Conservation (phyloP, 805 yeast species). For the Yarrowia divulgata region DNA sequence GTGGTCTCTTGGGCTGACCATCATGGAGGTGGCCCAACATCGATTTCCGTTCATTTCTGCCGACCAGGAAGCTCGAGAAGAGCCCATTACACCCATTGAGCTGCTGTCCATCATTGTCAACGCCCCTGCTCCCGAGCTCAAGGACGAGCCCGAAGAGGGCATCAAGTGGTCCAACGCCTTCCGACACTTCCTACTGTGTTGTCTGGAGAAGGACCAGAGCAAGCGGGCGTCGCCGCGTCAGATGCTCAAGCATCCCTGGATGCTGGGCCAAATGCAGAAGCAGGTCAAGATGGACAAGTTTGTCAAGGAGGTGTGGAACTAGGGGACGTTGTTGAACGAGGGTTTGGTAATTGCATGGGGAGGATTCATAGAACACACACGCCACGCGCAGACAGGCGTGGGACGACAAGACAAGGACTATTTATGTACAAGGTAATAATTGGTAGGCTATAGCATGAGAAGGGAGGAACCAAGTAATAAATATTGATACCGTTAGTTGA, state of each 20-base stretch:
- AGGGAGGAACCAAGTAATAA: slow-evolving; percentile 14
- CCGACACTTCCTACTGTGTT: slow-evolving; percentile 79
- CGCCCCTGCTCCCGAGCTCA: slow-evolving; percentile 74
- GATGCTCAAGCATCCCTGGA: slow-evolving; percentile 94
- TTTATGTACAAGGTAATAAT: slow-evolving; percentile 19
- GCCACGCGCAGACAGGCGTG: not conserved
- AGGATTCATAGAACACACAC: slow-evolving; percentile 4
- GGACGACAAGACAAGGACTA: slow-evolving; percentile 12
- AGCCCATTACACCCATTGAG: slow-evolving; percentile 82
- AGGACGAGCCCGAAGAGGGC: slow-evolving; percentile 76
- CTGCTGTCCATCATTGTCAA: slow-evolving; percentile 80
- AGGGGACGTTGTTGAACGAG: slow-evolving; percentile 2
- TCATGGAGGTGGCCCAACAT: slow-evolving; percentile 93
- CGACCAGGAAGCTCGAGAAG: slow-evolving; percentile 55
- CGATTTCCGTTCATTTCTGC: slow-evolving; percentile 69
- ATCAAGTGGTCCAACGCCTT: slow-evolving; percentile 85
- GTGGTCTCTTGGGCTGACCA: slow-evolving; percentile 93
- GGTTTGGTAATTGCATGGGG: slow-evolving; percentile 20
- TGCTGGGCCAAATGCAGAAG: slow-evolving; percentile 73
- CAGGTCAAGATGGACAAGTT: slow-evolving; percentile 86
- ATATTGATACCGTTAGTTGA: slow-evolving; percentile 4
- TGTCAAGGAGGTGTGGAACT: slow-evolving; percentile 73
- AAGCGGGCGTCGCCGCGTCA: slow-evolving; percentile 92
- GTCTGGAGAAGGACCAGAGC: slow-evolving; percentile 78
- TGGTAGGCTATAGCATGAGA: slow-evolving; percentile 6